Percentiles rank a stretch among this genome's conserved stretches.
Conservation (phyloP, 106 monocot species). For the Allium sativum region DNA sequence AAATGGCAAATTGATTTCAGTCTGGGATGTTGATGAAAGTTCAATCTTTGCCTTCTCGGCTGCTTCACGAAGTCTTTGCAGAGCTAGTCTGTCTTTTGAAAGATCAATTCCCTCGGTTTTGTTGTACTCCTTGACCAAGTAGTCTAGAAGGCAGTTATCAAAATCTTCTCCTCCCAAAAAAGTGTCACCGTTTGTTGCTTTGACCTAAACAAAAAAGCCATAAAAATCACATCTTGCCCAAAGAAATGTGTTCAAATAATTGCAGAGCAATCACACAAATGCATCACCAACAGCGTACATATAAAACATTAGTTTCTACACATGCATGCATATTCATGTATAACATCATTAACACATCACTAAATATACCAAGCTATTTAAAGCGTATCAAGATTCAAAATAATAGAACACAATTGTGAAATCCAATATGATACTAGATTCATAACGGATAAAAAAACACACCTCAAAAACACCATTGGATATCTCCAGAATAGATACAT, state of each 20-base stretch:
- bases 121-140: conserved; percentile 31
- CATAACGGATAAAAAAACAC: not conserved
- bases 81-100: conserved; percentile 20
- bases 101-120: conserved; percentile 38
- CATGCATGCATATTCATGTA: not conserved
- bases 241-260: too few species aligned
- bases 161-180: conserved; percentile 41
- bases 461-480: conserved; percentile 72
- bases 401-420: too few species aligned
- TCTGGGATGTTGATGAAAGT: conserved; percentile 36
- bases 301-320: not conserved
- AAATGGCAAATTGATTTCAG: conserved; percentile 42
- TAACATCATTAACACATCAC: too few species aligned
- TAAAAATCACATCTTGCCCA: too few species aligned
- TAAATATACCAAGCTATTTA: too few species aligned
- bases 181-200: conserved; percentile 41
- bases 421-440: too few species aligned
- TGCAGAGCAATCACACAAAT: not conserved
- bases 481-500: conserved; percentile 53
- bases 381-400: too few species aligned
- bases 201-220: conserved; percentile 9
- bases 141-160: conserved; percentile 30
- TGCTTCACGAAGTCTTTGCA: conserved; percentile 34
- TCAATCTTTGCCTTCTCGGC: conserved; percentile 46
- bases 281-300: not conserved